Conservation (phyloP, 129 eudicot genomes). For the Helichrysum umbraculigerum region DNA sequence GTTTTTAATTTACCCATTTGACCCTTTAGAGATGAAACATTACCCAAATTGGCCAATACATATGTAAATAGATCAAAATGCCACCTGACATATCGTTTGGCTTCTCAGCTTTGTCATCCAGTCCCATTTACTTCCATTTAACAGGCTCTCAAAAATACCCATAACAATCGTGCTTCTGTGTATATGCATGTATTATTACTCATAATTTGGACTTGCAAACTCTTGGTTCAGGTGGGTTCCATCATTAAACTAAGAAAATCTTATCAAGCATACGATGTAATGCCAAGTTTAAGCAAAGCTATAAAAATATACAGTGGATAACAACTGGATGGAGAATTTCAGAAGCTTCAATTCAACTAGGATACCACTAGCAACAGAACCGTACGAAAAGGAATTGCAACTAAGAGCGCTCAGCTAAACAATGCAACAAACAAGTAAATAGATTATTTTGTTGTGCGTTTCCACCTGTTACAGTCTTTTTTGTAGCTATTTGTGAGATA, state of each 20-base stretch:
- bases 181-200: not conserved
- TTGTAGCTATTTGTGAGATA: too few relatives aligned
- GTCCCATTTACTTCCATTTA: not conserved
- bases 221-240: conserved; percentile 75
- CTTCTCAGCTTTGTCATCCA: not conserved
- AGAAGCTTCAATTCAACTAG: not conserved
- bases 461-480: too few relatives aligned
- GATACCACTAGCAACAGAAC: too few relatives aligned
- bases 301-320: conserved; percentile 72
- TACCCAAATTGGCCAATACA: too few relatives aligned
- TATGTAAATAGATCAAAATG: too few relatives aligned
- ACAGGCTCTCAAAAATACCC: not conserved
- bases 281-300: conserved; percentile 91
- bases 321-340: not conserved
- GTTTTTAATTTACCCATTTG: not conserved
- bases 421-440: not conserved
- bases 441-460: too few relatives aligned
- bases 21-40: not conserved
- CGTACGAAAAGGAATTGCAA: not conserved
- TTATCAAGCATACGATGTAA: conserved; percentile 93
- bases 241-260: conserved; percentile 93
- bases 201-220: not conserved
- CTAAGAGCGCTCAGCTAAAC: not conserved
- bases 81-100: too few relatives aligned
- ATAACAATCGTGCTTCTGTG: not conserved